A percentile compares a stretch with the other conserved stretches of the same genome.
Conservation (phyloP, 768 basidiomycete genomes). For the Rhodocollybia butyracea region DNA sequence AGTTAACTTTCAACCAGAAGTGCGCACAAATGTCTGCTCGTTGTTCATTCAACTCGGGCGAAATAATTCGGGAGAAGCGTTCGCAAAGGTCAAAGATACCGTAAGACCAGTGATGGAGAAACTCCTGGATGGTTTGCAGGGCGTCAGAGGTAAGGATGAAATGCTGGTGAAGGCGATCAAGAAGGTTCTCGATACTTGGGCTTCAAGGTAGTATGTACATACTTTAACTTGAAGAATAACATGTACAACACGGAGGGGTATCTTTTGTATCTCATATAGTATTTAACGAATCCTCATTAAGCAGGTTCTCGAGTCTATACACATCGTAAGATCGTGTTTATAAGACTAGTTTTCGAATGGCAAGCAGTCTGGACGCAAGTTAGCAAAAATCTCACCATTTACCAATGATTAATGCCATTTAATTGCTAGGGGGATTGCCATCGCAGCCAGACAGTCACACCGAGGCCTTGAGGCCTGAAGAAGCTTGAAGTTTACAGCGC, state of each 20-base stretch:
- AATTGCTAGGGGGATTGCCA: too few species aligned
- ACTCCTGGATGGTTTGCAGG: conserved; percentile 31
- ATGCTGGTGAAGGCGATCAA: conserved; percentile 37
- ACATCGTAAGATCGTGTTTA: too few species aligned
- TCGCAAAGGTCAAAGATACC: conserved; percentile 47
- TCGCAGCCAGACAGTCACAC: too few species aligned
- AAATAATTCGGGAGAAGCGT: conserved; percentile 44
- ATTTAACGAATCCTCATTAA: too few species aligned
- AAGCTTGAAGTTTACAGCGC: too few species aligned
- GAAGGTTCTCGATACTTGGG: conserved; percentile 40
- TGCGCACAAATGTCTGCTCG: conserved; percentile 73
- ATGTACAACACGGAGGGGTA: neutral
- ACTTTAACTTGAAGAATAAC: neutral
- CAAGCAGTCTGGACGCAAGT: too few species aligned
- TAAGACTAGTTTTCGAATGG: too few species aligned
- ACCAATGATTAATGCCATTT: too few species aligned
- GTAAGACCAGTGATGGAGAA: conserved; percentile 50
- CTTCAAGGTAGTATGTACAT: conserved; percentile 12
- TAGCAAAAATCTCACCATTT: too few species aligned
- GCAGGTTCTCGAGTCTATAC: too few species aligned
- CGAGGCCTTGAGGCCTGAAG: too few species aligned
- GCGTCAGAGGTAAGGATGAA: conserved; percentile 38
- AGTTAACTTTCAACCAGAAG: conserved; percentile 65
- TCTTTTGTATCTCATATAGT: too few species aligned
- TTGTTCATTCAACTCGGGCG: conserved; percentile 64